Conservation (phyloP, 768 basidiomycete genomes). For the Hygrophorus russula region DNA sequence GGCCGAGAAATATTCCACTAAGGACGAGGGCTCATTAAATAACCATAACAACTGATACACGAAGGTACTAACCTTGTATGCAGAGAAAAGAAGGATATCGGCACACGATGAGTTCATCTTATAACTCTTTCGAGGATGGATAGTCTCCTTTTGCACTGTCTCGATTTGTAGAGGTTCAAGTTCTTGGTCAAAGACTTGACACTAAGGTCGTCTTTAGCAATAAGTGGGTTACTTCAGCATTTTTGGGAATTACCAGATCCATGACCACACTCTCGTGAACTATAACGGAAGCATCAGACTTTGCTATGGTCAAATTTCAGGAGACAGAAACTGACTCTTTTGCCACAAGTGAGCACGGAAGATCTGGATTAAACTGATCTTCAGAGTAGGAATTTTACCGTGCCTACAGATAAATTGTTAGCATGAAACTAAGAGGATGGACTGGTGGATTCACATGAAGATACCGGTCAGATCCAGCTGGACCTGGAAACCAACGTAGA, state of each 20-base stretch:
- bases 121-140: slow-evolving; percentile 99
- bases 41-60: background rate
- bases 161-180: slow-evolving; percentile 97
- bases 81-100: slow-evolving; percentile 94
- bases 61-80: slow-evolving; percentile 51
- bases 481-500: slow-evolving; percentile 99
- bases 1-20: slow-evolving; percentile 97
- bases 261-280: slow-evolving; percentile 89
- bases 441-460: slow-evolving; percentile 51
- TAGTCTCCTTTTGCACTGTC: slow-evolving; percentile 99
- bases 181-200: slow-evolving; percentile 99
- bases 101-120: slow-evolving; percentile 99
- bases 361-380: slow-evolving; percentile 98
- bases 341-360: slow-evolving; percentile 99
- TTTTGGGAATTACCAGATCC: slow-evolving; percentile 50
- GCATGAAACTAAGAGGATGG: background rate
- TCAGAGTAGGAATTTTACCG: slow-evolving; percentile 95
- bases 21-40: slow-evolving; percentile 9
- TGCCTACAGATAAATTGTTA: slow-evolving; percentile 41
- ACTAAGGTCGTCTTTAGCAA: slow-evolving; percentile 26
- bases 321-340: slow-evolving; percentile 62
- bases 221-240: background rate
- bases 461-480: slow-evolving; percentile 96
- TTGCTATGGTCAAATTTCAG: slow-evolving; percentile 12
- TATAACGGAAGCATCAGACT: slow-evolving; percentile 16